Base-by-base conservation (phyloP, 305 asterid species). In the Withania somnifera region DNA sequence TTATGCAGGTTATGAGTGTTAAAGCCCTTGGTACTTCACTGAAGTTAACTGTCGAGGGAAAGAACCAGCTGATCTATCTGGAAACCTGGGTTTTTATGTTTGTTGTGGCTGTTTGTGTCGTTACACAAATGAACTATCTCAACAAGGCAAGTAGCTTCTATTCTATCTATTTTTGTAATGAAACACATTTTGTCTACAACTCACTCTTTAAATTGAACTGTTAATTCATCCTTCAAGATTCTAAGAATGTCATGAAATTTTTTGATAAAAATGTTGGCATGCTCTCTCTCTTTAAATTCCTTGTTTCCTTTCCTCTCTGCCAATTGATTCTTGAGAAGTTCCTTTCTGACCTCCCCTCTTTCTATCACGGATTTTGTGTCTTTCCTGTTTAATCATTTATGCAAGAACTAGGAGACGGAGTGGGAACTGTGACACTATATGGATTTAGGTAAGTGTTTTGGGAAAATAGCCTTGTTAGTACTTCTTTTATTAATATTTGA, bases 51-150 rank as follows among this genome's bases (percentile, higher is more conserved):
- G 85, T 94, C 67, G 97, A 92, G 89, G 98, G 98, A 84, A 92
- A 87, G 20, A 94, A 93, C 86, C 97, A 92, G 88, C 82, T 94
- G 86, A 69, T 89, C 84, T 94, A 85, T 86, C 91, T 91, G 0
- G 93, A 93, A 87, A 91, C 98, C 63, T 94, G 98, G 97, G 82
- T 88, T 84, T 94, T 94, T 79, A 84, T 89, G 95, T 42, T 90
- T 47, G 88, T 92, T 83, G 95, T 94, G 85, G 93, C 89, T 79
- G 84, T 86, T 68, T 93, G 93, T 83, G 98, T 94, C 76, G 83
- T 92, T 80, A 93, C 92, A 86, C 97, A 94, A 87, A 90, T 93
- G 98, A 94, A 93, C 86, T 94, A 94, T 88, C 95, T 94, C 83
- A 94, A 94, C 90, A 94, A 92, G 97, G 97, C 83, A 84, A 86